A percentile compares a stretch with the other conserved stretches of the same genome.
Evolutionary conservation across 306 rosid species (phyloP).

Genomic region (Quercus engelmannii): DNA sequence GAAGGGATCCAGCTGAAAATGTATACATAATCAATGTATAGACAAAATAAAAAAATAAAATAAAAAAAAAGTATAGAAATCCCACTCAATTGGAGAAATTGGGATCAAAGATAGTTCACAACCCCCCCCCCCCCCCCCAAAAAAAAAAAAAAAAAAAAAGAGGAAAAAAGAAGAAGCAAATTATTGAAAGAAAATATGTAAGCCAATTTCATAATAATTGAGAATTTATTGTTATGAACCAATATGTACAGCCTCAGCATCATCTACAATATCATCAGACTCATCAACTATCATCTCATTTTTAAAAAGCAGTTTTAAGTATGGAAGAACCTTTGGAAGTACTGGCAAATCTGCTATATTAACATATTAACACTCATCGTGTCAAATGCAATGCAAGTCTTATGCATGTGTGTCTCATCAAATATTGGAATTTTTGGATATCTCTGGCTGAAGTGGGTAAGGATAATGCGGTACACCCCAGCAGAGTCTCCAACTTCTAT

Average conservation of each 20-base stretch:
- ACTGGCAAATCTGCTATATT: constrained; percentile 75
- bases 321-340: constrained; percentile 82
- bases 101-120: background rate
- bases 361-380: constrained; percentile 85
- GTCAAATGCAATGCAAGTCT: constrained; percentile 87
- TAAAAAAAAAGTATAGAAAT: too few species aligned
- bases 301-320: constrained; percentile 79
- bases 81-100: too few species aligned
- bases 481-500: constrained; percentile 75
- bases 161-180: background rate
- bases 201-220: background rate
- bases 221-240: constrained; percentile 18
- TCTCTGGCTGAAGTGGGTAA: constrained; percentile 96
- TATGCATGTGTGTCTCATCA: constrained; percentile 74
- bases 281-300: constrained; percentile 63
- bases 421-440: constrained; percentile 89
- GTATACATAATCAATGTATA: too few species aligned
- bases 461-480: constrained; percentile 62
- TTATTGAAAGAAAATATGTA: background rate
- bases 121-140: too few species aligned
- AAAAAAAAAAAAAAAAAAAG: background rate
- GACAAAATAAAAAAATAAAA: too few species aligned
- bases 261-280: constrained; percentile 56
- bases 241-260: constrained; percentile 34
- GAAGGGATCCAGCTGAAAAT: too few species aligned